Evolutionary conservation across 768 basidiomycete genomes (phyloP).

Genomic region (Punctularia strigosozonata): DNA sequence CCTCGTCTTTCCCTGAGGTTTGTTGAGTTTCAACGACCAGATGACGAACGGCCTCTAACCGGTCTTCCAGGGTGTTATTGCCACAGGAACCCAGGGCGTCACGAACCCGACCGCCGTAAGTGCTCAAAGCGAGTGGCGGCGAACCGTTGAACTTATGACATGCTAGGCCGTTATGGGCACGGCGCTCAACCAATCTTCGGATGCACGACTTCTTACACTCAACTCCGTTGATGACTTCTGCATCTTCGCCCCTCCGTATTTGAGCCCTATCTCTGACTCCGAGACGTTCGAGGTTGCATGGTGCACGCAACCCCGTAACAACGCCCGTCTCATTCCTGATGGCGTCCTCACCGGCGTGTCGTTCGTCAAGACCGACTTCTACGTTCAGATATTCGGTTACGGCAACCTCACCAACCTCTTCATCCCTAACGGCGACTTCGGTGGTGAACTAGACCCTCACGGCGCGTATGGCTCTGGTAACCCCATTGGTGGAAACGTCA

Average conservation of each 20-base stretch:
- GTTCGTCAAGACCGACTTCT: conserved; percentile 65
- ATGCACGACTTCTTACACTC: conserved; percentile 26
- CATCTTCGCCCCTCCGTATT: conserved; percentile 37
- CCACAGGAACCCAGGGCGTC: no score
- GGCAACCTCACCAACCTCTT: conserved; percentile 42
- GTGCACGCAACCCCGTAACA: conserved; percentile 33
- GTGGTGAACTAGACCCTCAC: conserved; percentile 63
- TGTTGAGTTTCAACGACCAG: no score
- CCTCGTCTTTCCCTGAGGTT: no score
- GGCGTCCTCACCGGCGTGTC: conserved; percentile 60
- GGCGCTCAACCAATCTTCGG: no score
- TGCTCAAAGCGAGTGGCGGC: no score
- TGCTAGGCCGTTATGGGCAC: no score
- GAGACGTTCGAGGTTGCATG: conserved; percentile 43
- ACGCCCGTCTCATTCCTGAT: conserved; percentile 58
- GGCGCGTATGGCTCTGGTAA: conserved; percentile 53
- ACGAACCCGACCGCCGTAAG: no score
- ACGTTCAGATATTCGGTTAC: conserved; percentile 37
- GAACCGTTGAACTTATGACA: no score
- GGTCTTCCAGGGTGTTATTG: no score
- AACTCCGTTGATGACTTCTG: conserved; percentile 55
- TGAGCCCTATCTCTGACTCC: conserved; percentile 38
- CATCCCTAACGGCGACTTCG: conserved; percentile 44
- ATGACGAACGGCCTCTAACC: no score
- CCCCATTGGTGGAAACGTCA: conserved; percentile 59